These are phyloP conservation scores for Ceratocystis colombiana DNA, from an alignment of 2,329 filamentous ascomycete genomes.

Conservation along the genomic window DNA sequence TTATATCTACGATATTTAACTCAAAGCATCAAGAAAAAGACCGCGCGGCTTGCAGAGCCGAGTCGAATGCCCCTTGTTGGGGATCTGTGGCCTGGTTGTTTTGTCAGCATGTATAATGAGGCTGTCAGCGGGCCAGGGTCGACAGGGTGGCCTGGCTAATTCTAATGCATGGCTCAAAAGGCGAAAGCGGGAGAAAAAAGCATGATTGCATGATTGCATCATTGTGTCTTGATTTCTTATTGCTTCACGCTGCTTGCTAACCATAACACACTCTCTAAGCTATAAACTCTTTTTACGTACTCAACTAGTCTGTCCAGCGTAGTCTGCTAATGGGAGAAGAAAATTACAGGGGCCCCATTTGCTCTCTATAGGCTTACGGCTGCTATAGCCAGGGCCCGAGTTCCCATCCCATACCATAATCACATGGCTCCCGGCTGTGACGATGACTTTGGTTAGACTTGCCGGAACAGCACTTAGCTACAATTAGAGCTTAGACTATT, in stretches of 20 bases:
- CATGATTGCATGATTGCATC: no score
- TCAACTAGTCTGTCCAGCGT: not conserved
- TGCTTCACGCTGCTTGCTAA: no score
- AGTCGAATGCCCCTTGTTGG: not conserved
- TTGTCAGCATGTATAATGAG: conserved; percentile 14
- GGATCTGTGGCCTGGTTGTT: not conserved
- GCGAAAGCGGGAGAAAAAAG: not conserved
- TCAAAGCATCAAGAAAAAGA: not conserved
- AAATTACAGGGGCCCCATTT: not conserved
- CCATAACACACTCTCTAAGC: not conserved
- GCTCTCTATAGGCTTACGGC: not conserved
- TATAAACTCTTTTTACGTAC: not conserved
- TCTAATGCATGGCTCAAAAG: not conserved
- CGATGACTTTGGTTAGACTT: conserved; percentile 5
- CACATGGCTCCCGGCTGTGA: conserved; percentile 1
- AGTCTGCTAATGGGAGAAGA: not conserved
- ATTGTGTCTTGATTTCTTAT: no score
- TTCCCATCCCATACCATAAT: not conserved
- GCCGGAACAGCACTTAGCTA: not conserved
- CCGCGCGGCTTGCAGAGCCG: not conserved
- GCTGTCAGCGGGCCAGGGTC: not conserved
- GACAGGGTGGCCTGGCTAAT: not conserved
- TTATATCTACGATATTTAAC: not conserved
- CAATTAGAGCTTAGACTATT: not conserved
- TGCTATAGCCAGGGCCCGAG: conserved; percentile 2